Percentiles rank a stretch among this genome's conserved stretches.
Evolutionary conservation across 2,329 filamentous ascomycete species (phyloP).

Genomic region (Ophiostoma sp.): DNA sequence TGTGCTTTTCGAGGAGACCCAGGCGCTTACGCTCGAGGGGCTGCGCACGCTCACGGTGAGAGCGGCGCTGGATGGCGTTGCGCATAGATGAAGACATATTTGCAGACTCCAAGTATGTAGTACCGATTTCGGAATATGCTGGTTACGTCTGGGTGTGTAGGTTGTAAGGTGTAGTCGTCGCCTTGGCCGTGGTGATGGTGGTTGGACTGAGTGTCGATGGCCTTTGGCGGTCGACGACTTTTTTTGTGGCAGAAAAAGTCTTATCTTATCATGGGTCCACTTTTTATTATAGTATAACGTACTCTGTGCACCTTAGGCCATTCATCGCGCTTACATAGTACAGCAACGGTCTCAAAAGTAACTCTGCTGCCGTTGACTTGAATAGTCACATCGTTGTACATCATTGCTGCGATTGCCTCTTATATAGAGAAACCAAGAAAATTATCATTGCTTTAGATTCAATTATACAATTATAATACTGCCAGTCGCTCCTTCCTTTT

Average conservation of each 20-base stretch:
- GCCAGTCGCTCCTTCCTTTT: neutral
- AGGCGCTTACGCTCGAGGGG: slow-evolving; percentile 76
- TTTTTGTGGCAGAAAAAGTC: slow-evolving; percentile 17
- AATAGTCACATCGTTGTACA: neutral
- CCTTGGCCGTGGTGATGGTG: neutral
- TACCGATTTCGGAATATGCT: neutral
- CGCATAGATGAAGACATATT: slow-evolving; percentile 30
- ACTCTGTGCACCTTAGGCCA: neutral
- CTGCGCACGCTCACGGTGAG: slow-evolving; percentile 86
- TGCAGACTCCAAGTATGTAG: neutral
- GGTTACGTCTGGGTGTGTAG: neutral
- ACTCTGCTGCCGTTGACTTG: neutral
- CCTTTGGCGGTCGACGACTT: neutral
- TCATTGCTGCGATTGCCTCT: too few relatives aligned
- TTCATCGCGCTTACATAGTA: neutral
- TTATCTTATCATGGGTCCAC: slow-evolving; percentile 18
- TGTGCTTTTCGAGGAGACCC: slow-evolving; percentile 93
- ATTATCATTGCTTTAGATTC: too few relatives aligned
- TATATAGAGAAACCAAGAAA: too few relatives aligned
- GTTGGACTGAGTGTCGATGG: neutral
- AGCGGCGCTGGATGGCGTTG: slow-evolving; percentile 38
- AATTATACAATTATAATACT: too few relatives aligned
- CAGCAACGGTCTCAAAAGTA: neutral
- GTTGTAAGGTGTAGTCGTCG: neutral
- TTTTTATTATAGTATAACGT: neutral